Base-by-base conservation (phyloP, 2,329 filamentous ascomycete genomes). In the Trichophyton mentagrophytes region DNA sequence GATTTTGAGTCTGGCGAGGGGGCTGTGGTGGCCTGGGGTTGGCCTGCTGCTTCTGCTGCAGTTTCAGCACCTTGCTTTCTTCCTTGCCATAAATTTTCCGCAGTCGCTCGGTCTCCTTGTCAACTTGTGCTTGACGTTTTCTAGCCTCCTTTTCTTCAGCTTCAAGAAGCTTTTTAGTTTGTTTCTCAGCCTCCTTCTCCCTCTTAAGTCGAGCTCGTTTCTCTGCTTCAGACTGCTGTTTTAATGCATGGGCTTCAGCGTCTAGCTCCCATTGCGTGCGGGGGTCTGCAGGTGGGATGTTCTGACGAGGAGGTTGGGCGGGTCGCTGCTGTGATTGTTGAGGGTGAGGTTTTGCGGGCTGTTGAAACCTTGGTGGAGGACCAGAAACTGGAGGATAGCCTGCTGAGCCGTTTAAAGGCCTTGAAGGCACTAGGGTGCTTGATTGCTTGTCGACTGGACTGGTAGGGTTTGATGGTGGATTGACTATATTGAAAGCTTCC, bases 21-120 rank as follows among this genome's bases (percentile, higher is more conserved):
- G 57, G 57, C 11, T 17, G 25, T 7, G 25, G 36, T 22, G 59
- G 60, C 20, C 25, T 49, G 15, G 42, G 15, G n/a, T 44, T n/a
- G 44, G 33, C 17, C 11, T 20, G 56, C 27, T 49, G 57, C 3
- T 15, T 49, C 57, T 59, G 57, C 4, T 22, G 57, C 13, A 49
- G 22, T 3, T 20, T 55, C 5, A 33, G 15, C 2, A 59, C 57
- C 27, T 59, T 46, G 13, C 27, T 44, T n/a, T 57, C 72, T 67
- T 78, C 71, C 61, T 69, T 66, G 53, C 82, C 82, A 64, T 84
- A 86, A 56, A 82, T 67, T 65, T 76, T 78, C 61, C 80, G 76
- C 6, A 96, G 75, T 0, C 90, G 81, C 66, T 85, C 85, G 0
- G 90, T 95, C 73, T 96, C 91, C 49, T 84, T 83, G 40, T 95